phyloP scores from a whole-genome alignment of 192 early-diverging fungal species.

The Diversispora eburnea region DNA sequence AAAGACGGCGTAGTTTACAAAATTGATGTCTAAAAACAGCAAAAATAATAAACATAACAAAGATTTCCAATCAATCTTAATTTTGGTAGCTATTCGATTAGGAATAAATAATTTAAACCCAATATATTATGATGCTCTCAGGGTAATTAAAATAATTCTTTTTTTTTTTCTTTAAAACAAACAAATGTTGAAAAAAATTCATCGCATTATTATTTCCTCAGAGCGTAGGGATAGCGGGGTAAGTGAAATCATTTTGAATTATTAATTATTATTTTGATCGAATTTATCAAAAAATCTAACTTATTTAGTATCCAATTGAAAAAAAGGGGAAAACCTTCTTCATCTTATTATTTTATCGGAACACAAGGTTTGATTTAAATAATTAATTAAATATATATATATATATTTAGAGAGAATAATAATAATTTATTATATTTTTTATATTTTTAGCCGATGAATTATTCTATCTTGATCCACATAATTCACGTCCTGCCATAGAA shows the following conservation, averaged over 20 bases:
- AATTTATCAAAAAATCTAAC: not conserved
- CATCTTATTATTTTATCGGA: slow-evolving; percentile 91
- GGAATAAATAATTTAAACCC: slow-evolving; percentile 90
- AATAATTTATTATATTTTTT: not conserved
- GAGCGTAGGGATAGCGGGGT: slow-evolving; percentile 91
- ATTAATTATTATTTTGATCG: not conserved
- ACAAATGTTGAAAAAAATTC: no score
- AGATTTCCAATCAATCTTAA: slow-evolving; percentile 64
- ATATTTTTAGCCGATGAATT: slow-evolving; percentile 60
- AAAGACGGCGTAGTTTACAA: slow-evolving; percentile 82
- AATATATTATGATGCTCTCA: slow-evolving; percentile 71
- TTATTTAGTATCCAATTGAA: not conserved
- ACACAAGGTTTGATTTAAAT: slow-evolving; percentile 57
- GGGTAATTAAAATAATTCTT: slow-evolving; percentile 43
- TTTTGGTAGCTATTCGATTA: slow-evolving; percentile 83
- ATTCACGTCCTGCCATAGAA: slow-evolving; percentile 64
- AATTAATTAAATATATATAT: not conserved
- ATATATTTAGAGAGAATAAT: slow-evolving; percentile 6
- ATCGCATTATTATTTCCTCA: no score
- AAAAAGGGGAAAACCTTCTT: slow-evolving; percentile 87
- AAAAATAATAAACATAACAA: slow-evolving; percentile 35
- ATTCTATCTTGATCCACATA: slow-evolving; percentile 92
- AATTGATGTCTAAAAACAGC: slow-evolving; percentile 58
- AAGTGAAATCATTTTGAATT: slow-evolving; percentile 15
- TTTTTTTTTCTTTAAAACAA: no score